Evolutionary conservation across 2,329 filamentous ascomycete genomes (phyloP).

Genomic region (Uncinocarpus reesii): DNA sequence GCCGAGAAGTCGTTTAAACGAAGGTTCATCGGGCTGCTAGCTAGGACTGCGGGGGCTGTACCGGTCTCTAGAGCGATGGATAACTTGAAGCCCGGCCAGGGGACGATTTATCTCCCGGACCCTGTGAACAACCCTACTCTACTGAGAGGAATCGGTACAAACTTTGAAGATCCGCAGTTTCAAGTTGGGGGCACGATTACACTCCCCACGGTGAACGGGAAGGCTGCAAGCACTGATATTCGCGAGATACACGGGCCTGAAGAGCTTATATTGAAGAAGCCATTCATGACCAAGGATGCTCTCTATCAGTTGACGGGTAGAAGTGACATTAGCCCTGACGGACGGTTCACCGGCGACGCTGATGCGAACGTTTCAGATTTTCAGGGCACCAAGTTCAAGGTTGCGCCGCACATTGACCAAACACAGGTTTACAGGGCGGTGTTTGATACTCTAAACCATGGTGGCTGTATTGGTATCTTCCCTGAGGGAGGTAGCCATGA

Average conservation of each 20-base stretch:
- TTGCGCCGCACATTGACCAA: conserved; percentile 89
- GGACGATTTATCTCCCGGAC: conserved; percentile 80
- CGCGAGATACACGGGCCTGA: conserved; percentile 67
- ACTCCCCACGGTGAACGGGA: conserved; percentile 71
- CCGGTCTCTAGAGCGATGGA: conserved; percentile 92
- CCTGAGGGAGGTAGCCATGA: conserved; percentile 95
- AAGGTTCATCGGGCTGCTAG: conserved; percentile 76
- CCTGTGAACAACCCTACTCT: conserved; percentile 74
- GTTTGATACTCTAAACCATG: conserved; percentile 67
- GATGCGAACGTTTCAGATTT: conserved; percentile 49
- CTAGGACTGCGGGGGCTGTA: conserved; percentile 74
- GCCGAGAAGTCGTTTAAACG: conserved; percentile 92
- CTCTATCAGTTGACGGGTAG: conserved; percentile 73
- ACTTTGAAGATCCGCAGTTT: conserved; percentile 63
- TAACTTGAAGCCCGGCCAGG: conserved; percentile 65
- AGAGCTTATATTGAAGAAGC: conserved; percentile 75
- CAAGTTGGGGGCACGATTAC: conserved; percentile 76
- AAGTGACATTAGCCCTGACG: conserved; percentile 58
- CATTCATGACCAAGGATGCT: conserved; percentile 67
- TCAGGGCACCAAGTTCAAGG: conserved; percentile 70
- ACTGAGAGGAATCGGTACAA: conserved; percentile 66
- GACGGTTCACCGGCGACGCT: conserved; percentile 48
- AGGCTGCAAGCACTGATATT: conserved; percentile 73
- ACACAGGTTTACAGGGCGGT: conserved; percentile 88
- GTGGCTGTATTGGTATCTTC: conserved; percentile 91